Percentiles rank a stretch among this genome's conserved stretches.
Conservation (phyloP, 1,139 yeast genomes). For the Debaryomyces robertsiae region DNA sequence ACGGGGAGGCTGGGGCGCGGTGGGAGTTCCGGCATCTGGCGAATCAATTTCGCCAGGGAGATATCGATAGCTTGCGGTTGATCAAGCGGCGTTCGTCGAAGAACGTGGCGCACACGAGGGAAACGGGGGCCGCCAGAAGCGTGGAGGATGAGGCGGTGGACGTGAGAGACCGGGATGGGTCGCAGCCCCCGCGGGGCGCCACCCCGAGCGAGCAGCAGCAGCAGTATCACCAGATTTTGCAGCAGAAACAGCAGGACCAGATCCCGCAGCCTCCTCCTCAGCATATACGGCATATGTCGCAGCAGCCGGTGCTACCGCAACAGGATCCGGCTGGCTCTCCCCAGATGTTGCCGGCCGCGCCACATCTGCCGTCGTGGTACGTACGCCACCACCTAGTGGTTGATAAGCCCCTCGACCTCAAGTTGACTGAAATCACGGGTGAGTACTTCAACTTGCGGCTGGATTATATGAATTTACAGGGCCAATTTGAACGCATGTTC, state of each 20-base stretch:
- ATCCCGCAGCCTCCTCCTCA: slow-evolving; percentile 15
- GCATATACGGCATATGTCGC: slow-evolving; percentile 14
- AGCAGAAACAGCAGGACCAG: slow-evolving; percentile 15
- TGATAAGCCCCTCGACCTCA: slow-evolving; percentile 11
- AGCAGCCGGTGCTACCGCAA: slow-evolving; percentile 3
- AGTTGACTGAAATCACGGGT: slow-evolving; percentile 43
- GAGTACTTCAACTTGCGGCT: slow-evolving; percentile 37
- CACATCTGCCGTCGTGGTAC: slow-evolving; percentile 14
- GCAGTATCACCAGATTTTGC: slow-evolving; percentile 16
- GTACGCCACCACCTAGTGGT: slow-evolving; percentile 6
- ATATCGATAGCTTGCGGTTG: slow-evolving; percentile 54
- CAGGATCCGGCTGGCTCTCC: slow-evolving; percentile 8
- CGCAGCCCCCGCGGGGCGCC: background rate
- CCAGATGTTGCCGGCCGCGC: slow-evolving; percentile 14
- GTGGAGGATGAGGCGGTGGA: slow-evolving; percentile 2
- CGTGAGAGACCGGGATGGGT: background rate
- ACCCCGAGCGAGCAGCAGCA: slow-evolving; percentile 10
- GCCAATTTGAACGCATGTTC: slow-evolving; percentile 47
- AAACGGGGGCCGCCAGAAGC: slow-evolving; percentile 33
- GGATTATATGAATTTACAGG: slow-evolving; percentile 39
- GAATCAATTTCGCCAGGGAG: slow-evolving; percentile 67
- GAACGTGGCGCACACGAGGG: slow-evolving; percentile 46
- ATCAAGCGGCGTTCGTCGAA: slow-evolving; percentile 69
- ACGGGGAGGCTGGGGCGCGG: slow-evolving; percentile 17
- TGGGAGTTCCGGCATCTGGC: slow-evolving; percentile 79